A percentile compares a stretch with the other conserved stretches of the same genome.
Evolutionary conservation across 495 filamentous ascomycete genomes (phyloP).

Genomic region (Hapsidospora chrysogenum): DNA sequence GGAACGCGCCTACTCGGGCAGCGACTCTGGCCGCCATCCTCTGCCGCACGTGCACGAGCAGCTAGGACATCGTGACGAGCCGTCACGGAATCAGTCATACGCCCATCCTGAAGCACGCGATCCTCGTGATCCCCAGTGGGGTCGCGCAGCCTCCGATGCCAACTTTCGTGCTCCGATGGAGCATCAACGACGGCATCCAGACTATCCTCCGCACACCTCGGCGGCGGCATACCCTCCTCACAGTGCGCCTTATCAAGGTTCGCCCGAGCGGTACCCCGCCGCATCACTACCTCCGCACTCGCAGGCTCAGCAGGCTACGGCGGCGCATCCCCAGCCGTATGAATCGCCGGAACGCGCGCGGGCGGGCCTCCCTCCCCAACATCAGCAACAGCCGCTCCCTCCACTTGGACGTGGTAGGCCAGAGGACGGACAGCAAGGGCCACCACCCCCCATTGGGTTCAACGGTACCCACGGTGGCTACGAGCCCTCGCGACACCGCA

Average conservation of each 20-base stretch:
- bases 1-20: conserved; percentile 20
- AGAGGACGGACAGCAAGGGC: conserved; percentile 12
- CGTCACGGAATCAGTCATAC: conserved; percentile 20
- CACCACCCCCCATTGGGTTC: conserved; percentile 6
- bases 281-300: conserved; percentile 21
- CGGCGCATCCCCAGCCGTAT: conserved; percentile 20
- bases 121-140: conserved; percentile 4
- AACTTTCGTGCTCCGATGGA: conserved; percentile 3
- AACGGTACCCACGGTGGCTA: conserved; percentile 16
- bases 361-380: conserved; percentile 15
- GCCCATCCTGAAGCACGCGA: conserved; percentile 13
- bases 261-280: too few species aligned
- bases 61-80: conserved; percentile 22
- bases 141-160: conserved; percentile 6
- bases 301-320: conserved; percentile 21
- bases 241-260: too few species aligned
- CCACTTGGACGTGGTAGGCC: background rate
- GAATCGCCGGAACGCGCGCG: conserved; percentile 33
- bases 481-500: conserved; percentile 23
- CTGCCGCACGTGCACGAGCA: conserved; percentile 25
- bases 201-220: conserved; percentile 22
- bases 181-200: conserved; percentile 15
- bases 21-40: conserved; percentile 9
- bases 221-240: conserved; percentile 31
- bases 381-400: conserved; percentile 18